These are phyloP conservation scores for Auricularia heimuer DNA, from an alignment of 768 basidiomycete species.

Conservation along the genomic window DNA sequence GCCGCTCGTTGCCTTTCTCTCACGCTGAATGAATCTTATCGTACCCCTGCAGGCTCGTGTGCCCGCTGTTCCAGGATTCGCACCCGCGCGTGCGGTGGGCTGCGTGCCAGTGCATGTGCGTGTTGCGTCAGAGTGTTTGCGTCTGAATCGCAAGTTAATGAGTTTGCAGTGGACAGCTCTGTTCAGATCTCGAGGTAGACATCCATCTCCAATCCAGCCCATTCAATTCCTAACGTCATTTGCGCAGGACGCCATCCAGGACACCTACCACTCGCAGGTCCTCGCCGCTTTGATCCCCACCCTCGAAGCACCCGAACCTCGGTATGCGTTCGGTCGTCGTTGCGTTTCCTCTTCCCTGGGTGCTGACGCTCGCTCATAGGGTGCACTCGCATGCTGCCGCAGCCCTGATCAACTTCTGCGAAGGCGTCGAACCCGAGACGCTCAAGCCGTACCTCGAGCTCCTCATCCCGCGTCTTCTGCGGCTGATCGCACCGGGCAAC, in stretches of 20 bases:
- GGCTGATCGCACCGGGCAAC: constrained; percentile 47
- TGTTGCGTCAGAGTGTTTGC: constrained; percentile 10
- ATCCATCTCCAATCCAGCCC: background rate
- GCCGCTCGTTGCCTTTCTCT: background rate
- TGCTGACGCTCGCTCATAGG: constrained; percentile 26
- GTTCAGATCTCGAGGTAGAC: constrained; percentile 75
- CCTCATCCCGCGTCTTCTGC: constrained; percentile 64
- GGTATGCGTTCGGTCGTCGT: constrained; percentile 30
- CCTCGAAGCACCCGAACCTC: constrained; percentile 62
- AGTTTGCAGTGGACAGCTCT: constrained; percentile 63
- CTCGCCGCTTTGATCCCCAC: constrained; percentile 64
- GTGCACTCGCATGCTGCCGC: constrained; percentile 84
- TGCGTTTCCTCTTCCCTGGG: background rate
- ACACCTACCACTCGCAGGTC: constrained; percentile 54
- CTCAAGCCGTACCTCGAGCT: constrained; percentile 70
- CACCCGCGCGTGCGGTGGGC: constrained; percentile 69
- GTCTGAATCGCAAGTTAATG: constrained; percentile 6
- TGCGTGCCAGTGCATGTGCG: constrained; percentile 79
- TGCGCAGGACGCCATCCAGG: constrained; percentile 65
- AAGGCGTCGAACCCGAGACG: constrained; percentile 67
- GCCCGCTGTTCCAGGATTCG: constrained; percentile 65
- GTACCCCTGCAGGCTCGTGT: constrained; percentile 45
- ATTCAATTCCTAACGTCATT: background rate
- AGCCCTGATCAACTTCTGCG: constrained; percentile 85
- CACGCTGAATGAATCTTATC: constrained; percentile 6